phyloP scores from a whole-genome alignment of 768 basidiomycete species.

The Amanita fuliginea region DNA sequence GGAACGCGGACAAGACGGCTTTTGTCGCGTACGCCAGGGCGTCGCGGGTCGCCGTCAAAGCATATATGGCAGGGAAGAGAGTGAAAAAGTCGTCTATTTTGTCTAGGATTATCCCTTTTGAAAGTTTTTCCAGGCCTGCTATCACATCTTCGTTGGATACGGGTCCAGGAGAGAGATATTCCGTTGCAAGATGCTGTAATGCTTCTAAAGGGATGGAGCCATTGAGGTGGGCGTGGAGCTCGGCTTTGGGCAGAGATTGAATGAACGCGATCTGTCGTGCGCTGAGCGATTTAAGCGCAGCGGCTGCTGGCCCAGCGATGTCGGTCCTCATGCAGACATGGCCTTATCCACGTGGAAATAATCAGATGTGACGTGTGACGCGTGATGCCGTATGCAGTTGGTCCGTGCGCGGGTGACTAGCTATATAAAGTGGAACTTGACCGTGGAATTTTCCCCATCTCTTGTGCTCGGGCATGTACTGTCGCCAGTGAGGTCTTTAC shows the following conservation, averaged over 20 bases:
- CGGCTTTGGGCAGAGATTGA: constrained; percentile 61
- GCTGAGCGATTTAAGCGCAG: constrained; percentile 44
- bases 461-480: constrained; percentile 95
- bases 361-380: too few relatives aligned
- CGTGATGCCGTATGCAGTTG: too few relatives aligned
- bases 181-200: constrained; percentile 50
- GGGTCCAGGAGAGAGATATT: constrained; percentile 17
- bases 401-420: constrained; percentile 37
- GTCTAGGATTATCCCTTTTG: constrained; percentile 32
- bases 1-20: constrained; percentile 57
- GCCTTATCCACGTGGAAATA: too few relatives aligned
- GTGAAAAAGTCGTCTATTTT: constrained; percentile 62
- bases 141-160: constrained; percentile 16
- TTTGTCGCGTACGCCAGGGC: constrained; percentile 44
- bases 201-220: constrained; percentile 66
- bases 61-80: constrained; percentile 72
- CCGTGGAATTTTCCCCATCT: constrained; percentile 30
- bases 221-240: constrained; percentile 80
- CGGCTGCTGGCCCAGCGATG: constrained; percentile 32
- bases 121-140: constrained; percentile 25
- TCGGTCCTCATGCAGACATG: neutral
- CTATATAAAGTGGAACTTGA: constrained; percentile 22
- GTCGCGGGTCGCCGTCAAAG: constrained; percentile 51
- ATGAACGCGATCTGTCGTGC: constrained; percentile 47
- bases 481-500: constrained; percentile 93